Evolutionary conservation across 2,329 filamentous ascomycete species (phyloP), one percentile per base, ranked within the genome.

Genomic region (Didymella keratinophila): DNA sequence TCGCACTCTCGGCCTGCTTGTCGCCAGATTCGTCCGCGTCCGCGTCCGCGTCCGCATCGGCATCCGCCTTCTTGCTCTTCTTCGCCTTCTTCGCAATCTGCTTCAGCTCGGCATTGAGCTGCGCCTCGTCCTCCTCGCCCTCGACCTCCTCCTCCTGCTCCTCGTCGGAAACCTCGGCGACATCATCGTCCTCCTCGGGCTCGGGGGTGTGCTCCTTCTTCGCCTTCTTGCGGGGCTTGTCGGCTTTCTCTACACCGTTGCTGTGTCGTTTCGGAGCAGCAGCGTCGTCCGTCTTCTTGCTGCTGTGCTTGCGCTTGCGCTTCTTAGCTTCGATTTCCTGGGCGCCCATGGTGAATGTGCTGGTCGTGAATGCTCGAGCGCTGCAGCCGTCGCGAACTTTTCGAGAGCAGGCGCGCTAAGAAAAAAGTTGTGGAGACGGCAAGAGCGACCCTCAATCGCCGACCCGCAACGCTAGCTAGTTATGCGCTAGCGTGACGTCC

Each of bases 241-340:
- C 76, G 30, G 52, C 62, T 48, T 65, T 67, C 2, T 65, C 63
- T 72, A 76, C 70, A 57, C 65, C 64, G 64, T 72, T 74, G 58
- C 75, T 75, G 57, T 77, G 71, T 44, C 63, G 62, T 46, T 69
- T 62, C 21, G 67, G 65, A n/a, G 65, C 51, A 23, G 61, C 64
- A 27, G 52, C 58, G 27, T 71, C 71, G 11, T 74, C 73, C 25
- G 67, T 64, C 54, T 71, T 70, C 50, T 77, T 72, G 67, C 68
- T 71, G 59, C 72, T 76, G 65, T 82, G 79, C 71, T 81, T 82
- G 64, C 80, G 72, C 76, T 82, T 82, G 51, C 80, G 77, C 72
- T 82, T 82, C 58, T 79, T 80, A 9, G 74, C 72, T 23, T 78
- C 74, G 44, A 77, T 69, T 52, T 79, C 77, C 52, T 71, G 64